Conservation (phyloP, 2,329 filamentous ascomycete genomes). For the Hypoxylon sp. region DNA sequence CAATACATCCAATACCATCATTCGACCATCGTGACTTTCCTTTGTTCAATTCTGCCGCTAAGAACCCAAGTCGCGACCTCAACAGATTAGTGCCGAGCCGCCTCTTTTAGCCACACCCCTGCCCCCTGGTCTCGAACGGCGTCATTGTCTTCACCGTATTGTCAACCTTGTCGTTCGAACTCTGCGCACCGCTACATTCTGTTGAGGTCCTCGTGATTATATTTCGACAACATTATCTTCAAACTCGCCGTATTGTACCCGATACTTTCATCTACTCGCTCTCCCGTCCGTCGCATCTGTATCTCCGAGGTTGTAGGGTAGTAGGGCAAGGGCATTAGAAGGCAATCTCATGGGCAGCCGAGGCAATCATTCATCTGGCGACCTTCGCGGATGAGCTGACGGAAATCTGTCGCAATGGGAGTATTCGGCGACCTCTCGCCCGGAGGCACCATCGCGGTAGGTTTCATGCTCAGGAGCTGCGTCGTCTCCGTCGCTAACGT, state of each 20-base stretch:
- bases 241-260: neutral
- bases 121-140: constrained; percentile 30
- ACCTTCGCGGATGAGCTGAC: constrained; percentile 62
- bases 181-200: constrained; percentile 30
- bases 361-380: constrained; percentile 41
- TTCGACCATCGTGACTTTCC: neutral
- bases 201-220: constrained; percentile 23
- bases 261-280: constrained; percentile 16
- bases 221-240: constrained; percentile 6
- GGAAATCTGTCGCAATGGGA: constrained; percentile 71
- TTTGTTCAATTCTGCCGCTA: constrained; percentile 25
- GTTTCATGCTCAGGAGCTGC: constrained; percentile 29
- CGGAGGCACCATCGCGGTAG: constrained; percentile 68
- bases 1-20: constrained; percentile 5
- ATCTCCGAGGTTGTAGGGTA: constrained; percentile 16
- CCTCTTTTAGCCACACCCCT: constrained; percentile 26
- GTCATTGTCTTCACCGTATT: constrained; percentile 41
- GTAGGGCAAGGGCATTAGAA: constrained; percentile 16
- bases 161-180: constrained; percentile 20
- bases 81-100: constrained; percentile 29
- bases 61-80: constrained; percentile 22
- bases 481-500: constrained; percentile 31
- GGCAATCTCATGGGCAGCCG: constrained; percentile 46
- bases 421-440: constrained; percentile 82
- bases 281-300: constrained; percentile 16